Conservation (phyloP, 2,329 filamentous ascomycete species). For the Ophiostoma pallidulum region DNA sequence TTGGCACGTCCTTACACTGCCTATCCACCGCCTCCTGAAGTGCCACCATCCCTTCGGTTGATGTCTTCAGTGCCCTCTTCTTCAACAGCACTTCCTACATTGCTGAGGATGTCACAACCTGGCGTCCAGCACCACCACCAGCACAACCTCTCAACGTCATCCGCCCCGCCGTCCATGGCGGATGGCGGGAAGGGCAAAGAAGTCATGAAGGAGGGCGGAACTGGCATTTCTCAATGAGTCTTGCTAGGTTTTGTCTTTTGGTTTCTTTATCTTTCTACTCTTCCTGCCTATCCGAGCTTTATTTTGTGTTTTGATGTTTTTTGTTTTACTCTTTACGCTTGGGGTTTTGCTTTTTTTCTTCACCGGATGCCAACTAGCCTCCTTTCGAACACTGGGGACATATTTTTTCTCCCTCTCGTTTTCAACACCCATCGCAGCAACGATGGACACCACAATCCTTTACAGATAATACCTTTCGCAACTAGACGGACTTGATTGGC, state of each 20-base stretch:
- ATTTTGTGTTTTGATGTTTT: constrained; percentile 17
- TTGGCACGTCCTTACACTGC: constrained; percentile 16
- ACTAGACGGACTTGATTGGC: constrained; percentile 11
- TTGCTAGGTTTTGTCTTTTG: neutral
- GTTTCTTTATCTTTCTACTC: constrained; percentile 15
- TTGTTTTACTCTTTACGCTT: constrained; percentile 7
- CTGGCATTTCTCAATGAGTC: neutral
- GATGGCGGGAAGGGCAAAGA: constrained; percentile 25
- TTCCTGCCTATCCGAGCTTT: constrained; percentile 9
- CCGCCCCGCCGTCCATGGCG: constrained; percentile 24
- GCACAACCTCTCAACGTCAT: constrained; percentile 29
- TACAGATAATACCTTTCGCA: constrained; percentile 1
- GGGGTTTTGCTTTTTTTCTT: constrained; percentile 19
- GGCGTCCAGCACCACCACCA: constrained; percentile 28
- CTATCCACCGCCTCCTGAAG: constrained; percentile 36
- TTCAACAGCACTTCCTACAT: constrained; percentile 32
- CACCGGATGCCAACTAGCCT: too few relatives aligned
- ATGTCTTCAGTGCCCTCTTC: constrained; percentile 22
- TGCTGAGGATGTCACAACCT: constrained; percentile 27
- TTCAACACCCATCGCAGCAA: constrained; percentile 17
- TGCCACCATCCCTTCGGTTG: constrained; percentile 25
- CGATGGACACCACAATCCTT: constrained; percentile 14
- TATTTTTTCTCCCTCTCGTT: constrained; percentile 18
- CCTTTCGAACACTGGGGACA: too few relatives aligned
- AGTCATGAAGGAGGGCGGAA: constrained; percentile 17